Conservation (phyloP, 2,329 filamentous ascomycete genomes). For the Penicillium sp. region DNA sequence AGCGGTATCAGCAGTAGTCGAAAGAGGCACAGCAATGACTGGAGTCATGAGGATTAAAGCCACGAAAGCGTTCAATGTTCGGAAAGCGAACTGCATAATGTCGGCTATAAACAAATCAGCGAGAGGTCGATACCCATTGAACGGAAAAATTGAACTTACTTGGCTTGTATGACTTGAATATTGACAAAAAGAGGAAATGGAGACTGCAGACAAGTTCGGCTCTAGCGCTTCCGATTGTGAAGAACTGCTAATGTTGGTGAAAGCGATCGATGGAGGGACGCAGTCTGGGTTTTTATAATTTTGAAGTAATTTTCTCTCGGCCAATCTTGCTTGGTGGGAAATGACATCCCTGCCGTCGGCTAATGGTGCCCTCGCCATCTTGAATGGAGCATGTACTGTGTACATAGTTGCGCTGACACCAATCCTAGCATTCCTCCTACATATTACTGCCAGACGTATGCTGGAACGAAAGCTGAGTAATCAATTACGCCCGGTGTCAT, state of each 20-base stretch:
- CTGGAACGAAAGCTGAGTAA: no score
- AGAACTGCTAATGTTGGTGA: neutral
- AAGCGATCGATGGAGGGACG: neutral
- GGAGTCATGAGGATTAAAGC: neutral
- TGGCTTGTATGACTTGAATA: neutral
- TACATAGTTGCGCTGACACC: no score
- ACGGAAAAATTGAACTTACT: neutral
- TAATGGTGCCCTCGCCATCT: no score
- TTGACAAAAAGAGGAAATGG: neutral
- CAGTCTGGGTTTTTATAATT: no score
- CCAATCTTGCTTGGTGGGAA: no score
- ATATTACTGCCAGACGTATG: no score
- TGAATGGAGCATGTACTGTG: no score
- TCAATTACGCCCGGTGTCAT: no score
- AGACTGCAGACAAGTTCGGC: neutral
- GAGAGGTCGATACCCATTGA: neutral
- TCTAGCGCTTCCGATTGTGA: neutral
- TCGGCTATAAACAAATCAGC: neutral
- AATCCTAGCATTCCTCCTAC: no score
- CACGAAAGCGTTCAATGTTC: neutral
- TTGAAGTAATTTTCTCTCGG: no score
- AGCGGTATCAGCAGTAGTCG: neutral
- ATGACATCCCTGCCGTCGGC: no score
- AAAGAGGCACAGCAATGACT: neutral
- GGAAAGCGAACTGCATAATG: constrained; percentile 3